Percentiles rank a stretch among this genome's conserved stretches.
Evolutionary conservation across 176 grass and related monocot species (phyloP).

Genomic region (Triticum timopheevii): DNA sequence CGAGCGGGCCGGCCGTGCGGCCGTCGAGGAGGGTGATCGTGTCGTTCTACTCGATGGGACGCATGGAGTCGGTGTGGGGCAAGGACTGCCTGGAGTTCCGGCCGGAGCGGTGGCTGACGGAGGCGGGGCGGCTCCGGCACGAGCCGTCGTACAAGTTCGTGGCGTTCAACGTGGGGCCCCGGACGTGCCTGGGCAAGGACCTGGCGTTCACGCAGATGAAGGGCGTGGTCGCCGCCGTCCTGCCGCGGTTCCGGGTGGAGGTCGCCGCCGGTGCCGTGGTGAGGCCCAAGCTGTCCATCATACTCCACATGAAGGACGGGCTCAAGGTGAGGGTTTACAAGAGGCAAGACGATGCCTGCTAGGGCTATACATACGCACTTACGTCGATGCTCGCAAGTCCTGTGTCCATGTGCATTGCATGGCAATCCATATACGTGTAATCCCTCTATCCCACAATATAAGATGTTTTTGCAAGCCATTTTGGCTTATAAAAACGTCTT

Average conservation of each 20-base stretch:
- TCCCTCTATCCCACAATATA: too few species aligned
- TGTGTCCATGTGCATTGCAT: neutral
- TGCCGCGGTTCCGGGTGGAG: conserved; percentile 54
- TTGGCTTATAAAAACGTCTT: too few species aligned
- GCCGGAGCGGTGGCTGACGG: conserved; percentile 74
- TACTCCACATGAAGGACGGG: conserved; percentile 79
- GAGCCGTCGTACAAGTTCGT: conserved; percentile 81
- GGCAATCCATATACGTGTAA: too few species aligned
- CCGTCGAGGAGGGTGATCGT: conserved; percentile 39
- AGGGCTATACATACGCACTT: neutral
- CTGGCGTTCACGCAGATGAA: conserved; percentile 76
- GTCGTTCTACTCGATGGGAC: conserved; percentile 68
- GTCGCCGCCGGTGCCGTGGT: conserved; percentile 18
- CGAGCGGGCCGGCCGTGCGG: conserved; percentile 44
- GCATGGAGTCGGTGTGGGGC: conserved; percentile 87
- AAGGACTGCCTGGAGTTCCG: conserved; percentile 78
- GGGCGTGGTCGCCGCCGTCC: conserved; percentile 45
- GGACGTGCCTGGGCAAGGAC: conserved; percentile 65
- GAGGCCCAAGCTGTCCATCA: conserved; percentile 65
- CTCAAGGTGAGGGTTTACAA: conserved; percentile 52
- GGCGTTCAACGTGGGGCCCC: conserved; percentile 74
- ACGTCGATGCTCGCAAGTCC: too few species aligned
- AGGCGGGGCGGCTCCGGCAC: conserved; percentile 45
- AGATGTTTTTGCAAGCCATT: too few species aligned
- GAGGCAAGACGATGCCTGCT: neutral